Conservation (phyloP, 2,329 filamentous ascomycete genomes). For the Laburnicola sp. region DNA sequence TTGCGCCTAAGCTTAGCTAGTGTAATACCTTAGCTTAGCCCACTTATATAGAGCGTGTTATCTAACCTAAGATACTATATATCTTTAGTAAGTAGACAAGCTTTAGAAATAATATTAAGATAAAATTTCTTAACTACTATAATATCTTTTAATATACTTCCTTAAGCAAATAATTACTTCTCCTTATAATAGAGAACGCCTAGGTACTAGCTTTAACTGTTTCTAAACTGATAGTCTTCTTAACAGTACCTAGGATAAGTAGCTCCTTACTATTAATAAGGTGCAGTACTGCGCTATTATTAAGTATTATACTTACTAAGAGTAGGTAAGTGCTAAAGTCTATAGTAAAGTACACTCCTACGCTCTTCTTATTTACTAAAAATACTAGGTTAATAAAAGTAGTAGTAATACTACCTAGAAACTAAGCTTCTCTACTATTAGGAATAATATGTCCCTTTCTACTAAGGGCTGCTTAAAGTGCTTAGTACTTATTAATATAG, state of each 20-base stretch:
- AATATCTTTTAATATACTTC: background rate
- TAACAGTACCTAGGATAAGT: background rate
- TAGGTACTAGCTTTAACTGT: background rate
- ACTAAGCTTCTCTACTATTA: too few species aligned
- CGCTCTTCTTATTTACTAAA: background rate
- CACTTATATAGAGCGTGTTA: background rate
- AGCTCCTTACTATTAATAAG: too few species aligned
- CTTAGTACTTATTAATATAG: too few species aligned
- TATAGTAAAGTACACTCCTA: background rate
- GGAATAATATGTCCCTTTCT: too few species aligned
- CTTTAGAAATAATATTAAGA: background rate
- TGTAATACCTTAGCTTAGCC: background rate
- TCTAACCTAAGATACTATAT: background rate
- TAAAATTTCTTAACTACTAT: background rate
- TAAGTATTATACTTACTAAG: too few species aligned
- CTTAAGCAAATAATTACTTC: background rate
- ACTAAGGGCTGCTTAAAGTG: too few species aligned
- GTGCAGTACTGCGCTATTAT: too few species aligned
- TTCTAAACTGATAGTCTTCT: background rate
- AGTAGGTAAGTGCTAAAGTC: too few species aligned
- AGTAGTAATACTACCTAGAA: too few species aligned
- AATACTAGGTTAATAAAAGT: background rate
- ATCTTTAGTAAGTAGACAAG: too few species aligned
- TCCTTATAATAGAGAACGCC: background rate
- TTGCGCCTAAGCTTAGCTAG: background rate